Base-by-base conservation (phyloP, 2,329 filamentous ascomycete species). In the Fusarium hostae region DNA sequence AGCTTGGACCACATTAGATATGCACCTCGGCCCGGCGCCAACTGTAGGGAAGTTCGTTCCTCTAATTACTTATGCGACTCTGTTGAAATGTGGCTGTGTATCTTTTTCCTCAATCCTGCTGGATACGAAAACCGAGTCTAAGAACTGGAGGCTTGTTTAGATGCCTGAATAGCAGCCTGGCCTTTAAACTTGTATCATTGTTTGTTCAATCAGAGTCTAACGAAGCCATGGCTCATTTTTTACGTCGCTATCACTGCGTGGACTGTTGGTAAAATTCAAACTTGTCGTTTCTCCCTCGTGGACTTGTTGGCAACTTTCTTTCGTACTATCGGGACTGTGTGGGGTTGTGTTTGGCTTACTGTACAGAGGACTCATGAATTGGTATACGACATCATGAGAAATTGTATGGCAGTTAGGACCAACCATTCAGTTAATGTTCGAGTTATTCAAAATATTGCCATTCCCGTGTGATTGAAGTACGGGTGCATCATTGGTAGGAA, bases 241-340 rank as follows among this genome's bases (percentile, higher is more conserved):
- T 37, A 61, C 18, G 35, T 34, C 24, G 26, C 52, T 43, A 52
- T 63, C 50, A 30, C 40, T n/a, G 22, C 15, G 63, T 61, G 60
- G 59, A 35, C 56, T 60, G 62, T 39, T 44, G 52, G 56, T 28
- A 72, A 75, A 76, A 71, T 76, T 75, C 74, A 76, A 76, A 75
- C 70, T 57, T 54, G 59, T 68, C 45, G 39, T 39, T 51, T 58
- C 20, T 40, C n/a, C 32, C 26, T 28, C 30, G 12, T 39, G 26
- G 34, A 44, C 34, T 63, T 37, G 28, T 37, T 52, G 56, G 57
- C 61, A 66, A 28, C 56, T 57, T 51, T 63, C 32, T 39, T 52
- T 52, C 12, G 47, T 47, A 41, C 28, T 48, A 35, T 56, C 24
- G 54, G 43, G 44, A 57, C 56, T 56, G 70, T 69, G 68, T 63